Evolutionary conservation across 2,329 filamentous ascomycete genomes (phyloP).

Genomic region (Trichophyton benhamiae): DNA sequence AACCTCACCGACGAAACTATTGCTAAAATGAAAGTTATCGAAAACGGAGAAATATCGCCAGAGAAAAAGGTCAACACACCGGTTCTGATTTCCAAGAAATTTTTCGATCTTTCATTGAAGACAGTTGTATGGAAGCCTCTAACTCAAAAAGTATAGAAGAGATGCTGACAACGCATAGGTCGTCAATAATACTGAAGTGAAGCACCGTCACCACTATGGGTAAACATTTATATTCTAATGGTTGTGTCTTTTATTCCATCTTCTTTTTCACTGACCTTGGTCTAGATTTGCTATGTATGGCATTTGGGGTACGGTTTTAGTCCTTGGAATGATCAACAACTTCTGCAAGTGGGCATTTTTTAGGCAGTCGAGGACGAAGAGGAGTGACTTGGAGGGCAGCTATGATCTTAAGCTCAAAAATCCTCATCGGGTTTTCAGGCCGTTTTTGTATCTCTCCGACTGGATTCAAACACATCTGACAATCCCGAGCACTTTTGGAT

Average conservation of each 20-base stretch:
- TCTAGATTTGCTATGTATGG: constrained; percentile 7
- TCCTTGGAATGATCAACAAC: constrained; percentile 6
- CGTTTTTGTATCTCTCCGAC: background rate
- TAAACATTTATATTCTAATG: constrained; percentile 15
- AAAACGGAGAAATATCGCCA: constrained; percentile 6
- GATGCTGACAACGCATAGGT: background rate
- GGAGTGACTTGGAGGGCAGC: background rate
- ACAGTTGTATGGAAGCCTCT: constrained; percentile 6
- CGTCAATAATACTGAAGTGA: constrained; percentile 22
- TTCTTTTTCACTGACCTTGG: background rate
- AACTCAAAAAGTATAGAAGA: background rate
- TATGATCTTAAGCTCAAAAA: background rate
- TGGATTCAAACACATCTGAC: constrained; percentile 8
- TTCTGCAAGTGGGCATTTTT: background rate
- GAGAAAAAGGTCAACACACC: background rate
- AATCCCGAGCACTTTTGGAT: constrained; percentile 5
- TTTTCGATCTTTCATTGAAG: constrained; percentile 7
- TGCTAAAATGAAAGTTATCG: constrained; percentile 5
- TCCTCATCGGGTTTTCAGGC: background rate
- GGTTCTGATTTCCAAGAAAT: constrained; percentile 8
- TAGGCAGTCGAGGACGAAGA: constrained; percentile 11
- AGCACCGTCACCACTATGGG: constrained; percentile 29
- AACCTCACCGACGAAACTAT: constrained; percentile 6
- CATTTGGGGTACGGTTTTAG: constrained; percentile 9
- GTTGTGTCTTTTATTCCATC: background rate